Base-by-base conservation (phyloP, 177 flowering plant genomes). In the Telopea speciosissima region DNA sequence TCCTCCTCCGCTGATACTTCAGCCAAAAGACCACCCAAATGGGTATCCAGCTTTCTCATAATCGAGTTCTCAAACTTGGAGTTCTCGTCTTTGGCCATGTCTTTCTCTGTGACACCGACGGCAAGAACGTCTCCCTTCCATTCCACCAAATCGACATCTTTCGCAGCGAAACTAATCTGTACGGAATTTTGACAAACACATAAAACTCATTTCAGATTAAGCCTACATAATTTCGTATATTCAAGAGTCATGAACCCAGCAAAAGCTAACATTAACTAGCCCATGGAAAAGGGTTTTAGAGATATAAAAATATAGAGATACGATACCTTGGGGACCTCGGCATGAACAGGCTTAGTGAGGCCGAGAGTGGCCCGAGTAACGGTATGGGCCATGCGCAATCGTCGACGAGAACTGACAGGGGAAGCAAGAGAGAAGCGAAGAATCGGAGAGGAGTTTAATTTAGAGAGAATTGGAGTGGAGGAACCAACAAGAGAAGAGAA, bases 71-170 rank as follows among this genome's bases (percentile, higher is more conserved):
- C 83, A 71, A 93, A 93, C 74, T 87, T 88, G 0, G 83, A 85
- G 60, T 84, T 80, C 56, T 81, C 88, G 65, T 91, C 91, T 74
- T 87, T 95, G 3, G 82, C 81, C 90, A 90, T 75, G 77, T 95
- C 99, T 66, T 95, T 91, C 85, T 93, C 98, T 9, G 93, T 86
- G 1, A 91, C 97, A 64, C 88, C 97, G 11, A 95, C 90, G 0
- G 93, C 95, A 67, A 95, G 91, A 25, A 95, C 80, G 81, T 95
- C 99, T 65, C 99, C 99, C 79, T 90, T 91, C 99, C 99, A 95
- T 87, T 91, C 93, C 52, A 77, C 79, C 77, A 85, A 80, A 77
- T 88, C 91, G 26, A 82, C 75, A 42, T 88, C 97, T 79, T 76
- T 76, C 65, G 79, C 81, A n/a, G 77, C 31, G 68, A 80, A 73